These are phyloP conservation scores for Termitomyces sp. DNA, from an alignment of 768 basidiomycete genomes.

Conservation along the genomic window DNA sequence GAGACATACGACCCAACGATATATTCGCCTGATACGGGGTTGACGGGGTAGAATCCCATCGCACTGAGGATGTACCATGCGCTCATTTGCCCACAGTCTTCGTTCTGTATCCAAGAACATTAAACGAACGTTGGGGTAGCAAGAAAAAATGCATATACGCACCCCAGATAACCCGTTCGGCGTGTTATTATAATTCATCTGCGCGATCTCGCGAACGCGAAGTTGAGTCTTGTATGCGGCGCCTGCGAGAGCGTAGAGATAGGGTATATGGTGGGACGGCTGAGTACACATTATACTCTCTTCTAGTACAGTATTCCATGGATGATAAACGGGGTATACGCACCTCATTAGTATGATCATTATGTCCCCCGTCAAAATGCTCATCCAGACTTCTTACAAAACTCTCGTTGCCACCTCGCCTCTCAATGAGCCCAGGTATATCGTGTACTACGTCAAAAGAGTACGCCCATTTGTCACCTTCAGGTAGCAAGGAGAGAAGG, in stretches of 20 bases:
- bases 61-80: constrained; percentile 84
- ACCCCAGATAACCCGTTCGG: constrained; percentile 71
- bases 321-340: constrained; percentile 4
- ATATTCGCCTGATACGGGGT: constrained; percentile 73
- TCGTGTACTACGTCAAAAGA: constrained; percentile 77
- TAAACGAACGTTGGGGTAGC: no score
- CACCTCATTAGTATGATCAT: constrained; percentile 80
- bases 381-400: constrained; percentile 67
- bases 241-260: constrained; percentile 69
- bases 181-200: constrained; percentile 59
- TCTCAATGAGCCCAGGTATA: constrained; percentile 51
- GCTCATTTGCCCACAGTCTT: constrained; percentile 90
- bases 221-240: constrained; percentile 68
- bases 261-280: constrained; percentile 86
- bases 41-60: constrained; percentile 81
- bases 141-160: constrained; percentile 13
- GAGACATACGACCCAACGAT: constrained; percentile 62
- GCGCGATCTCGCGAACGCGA: constrained; percentile 63
- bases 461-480: constrained; percentile 58
- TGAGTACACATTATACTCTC: constrained; percentile 17
- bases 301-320: background rate
- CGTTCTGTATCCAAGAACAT: constrained; percentile 45
- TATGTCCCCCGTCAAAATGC: constrained; percentile 57
- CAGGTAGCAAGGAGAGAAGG: no score
- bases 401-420: constrained; percentile 56